phyloP scores from a whole-genome alignment of 139 green algal species.

The Spirogloea muscicola region DNA sequence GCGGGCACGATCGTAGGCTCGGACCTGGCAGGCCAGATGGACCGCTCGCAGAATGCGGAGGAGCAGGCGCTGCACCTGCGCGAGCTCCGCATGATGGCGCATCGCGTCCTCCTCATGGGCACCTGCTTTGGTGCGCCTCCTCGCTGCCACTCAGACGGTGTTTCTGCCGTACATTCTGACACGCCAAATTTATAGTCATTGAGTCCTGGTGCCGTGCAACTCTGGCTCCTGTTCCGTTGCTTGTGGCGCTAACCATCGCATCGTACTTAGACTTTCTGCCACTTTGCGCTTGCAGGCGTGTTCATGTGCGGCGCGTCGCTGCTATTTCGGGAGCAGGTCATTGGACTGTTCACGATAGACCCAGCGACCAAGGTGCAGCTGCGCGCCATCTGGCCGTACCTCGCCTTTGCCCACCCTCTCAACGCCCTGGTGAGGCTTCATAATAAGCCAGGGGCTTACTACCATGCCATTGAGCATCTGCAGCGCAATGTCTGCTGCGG shows the following conservation, averaged over 20 bases:
- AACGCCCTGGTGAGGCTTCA: constrained; percentile 50
- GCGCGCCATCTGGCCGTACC: constrained; percentile 48
- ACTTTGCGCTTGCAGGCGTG: constrained; percentile 7
- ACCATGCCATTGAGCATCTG: background rate
- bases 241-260: too few species aligned
- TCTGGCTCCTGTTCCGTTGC: background rate
- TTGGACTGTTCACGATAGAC: constrained; percentile 54
- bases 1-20: constrained; percentile 65
- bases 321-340: constrained; percentile 16
- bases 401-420: constrained; percentile 56
- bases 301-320: constrained; percentile 17
- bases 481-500: background rate
- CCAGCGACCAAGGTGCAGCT: constrained; percentile 19
- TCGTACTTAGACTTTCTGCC: background rate
- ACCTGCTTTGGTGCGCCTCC: too few species aligned
- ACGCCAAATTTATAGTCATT: too few species aligned
- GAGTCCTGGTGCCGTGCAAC: too few species aligned
- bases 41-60: background rate
- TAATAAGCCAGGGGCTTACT: background rate
- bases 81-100: constrained; percentile 31
- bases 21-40: constrained; percentile 27
- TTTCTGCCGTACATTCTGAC: too few species aligned
- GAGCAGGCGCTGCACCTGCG: constrained; percentile 10
- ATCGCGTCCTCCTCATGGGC: constrained; percentile 51
- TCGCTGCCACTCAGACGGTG: too few species aligned